These are phyloP conservation scores for Xerocomus nothofagi DNA, from an alignment of 1,284 basidiomycete species.

Conservation along the genomic window DNA sequence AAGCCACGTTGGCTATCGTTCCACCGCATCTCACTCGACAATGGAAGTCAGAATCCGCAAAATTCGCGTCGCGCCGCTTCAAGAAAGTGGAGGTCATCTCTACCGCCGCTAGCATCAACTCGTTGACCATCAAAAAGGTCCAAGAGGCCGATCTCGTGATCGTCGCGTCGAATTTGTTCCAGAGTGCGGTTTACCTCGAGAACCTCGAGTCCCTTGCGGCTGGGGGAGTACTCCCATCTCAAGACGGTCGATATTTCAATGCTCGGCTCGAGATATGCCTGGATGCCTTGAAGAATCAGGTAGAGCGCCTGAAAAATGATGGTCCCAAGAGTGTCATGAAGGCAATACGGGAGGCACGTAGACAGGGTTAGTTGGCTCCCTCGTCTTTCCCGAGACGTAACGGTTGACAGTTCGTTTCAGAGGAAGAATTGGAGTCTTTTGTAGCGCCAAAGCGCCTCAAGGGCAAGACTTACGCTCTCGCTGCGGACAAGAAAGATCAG, in stretches of 20 bases:
- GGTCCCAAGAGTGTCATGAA: slow-evolving; percentile 62
- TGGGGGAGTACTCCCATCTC: slow-evolving; percentile 59
- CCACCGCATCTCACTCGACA: slow-evolving; percentile 89
- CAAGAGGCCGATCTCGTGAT: slow-evolving; percentile 86
- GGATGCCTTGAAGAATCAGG: slow-evolving; percentile 60
- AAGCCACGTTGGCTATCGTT: slow-evolving; percentile 84
- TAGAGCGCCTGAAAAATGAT: slow-evolving; percentile 62
- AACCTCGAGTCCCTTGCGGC: slow-evolving; percentile 74
- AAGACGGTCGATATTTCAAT: slow-evolving; percentile 87
- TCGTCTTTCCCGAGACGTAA: slow-evolving; percentile 6
- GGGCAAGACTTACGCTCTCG: slow-evolving; percentile 68
- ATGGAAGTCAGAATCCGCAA: slow-evolving; percentile 85
- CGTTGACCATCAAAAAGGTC: slow-evolving; percentile 73
- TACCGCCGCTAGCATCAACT: slow-evolving; percentile 73
- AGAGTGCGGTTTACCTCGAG: slow-evolving; percentile 72
- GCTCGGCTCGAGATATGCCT: slow-evolving; percentile 70
- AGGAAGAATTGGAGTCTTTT: slow-evolving; percentile 49
- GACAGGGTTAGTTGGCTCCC: slow-evolving; percentile 47
- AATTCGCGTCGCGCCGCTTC: slow-evolving; percentile 73
- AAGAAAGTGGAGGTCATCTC: slow-evolving; percentile 68
- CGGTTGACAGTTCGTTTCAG: slow-evolving; percentile 27
- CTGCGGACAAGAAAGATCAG: slow-evolving; percentile 40
- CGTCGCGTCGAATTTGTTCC: slow-evolving; percentile 85
- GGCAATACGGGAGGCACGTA: slow-evolving; percentile 60
- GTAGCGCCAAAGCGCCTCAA: slow-evolving; percentile 67